Conservation (phyloP, 1,284 basidiomycete genomes). For the Ganoderma resinaceum region DNA sequence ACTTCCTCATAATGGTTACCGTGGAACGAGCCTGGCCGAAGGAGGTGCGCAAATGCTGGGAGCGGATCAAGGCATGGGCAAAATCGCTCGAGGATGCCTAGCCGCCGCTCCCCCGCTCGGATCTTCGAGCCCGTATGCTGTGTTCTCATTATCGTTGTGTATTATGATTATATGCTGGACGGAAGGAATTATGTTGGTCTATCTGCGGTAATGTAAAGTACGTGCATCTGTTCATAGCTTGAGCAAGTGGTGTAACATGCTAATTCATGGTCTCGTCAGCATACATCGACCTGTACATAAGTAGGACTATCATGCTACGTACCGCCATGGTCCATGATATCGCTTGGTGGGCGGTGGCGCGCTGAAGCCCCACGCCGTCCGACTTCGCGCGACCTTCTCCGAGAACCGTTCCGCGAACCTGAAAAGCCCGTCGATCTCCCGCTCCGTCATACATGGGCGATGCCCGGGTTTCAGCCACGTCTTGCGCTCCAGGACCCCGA, state of each 20-base stretch:
- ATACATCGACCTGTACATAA: not conserved
- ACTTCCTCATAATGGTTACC: constrained; percentile 24
- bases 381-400: constrained; percentile 14
- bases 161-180: not conserved
- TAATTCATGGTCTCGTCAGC: not conserved
- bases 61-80: constrained; percentile 21
- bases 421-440: constrained; percentile 18
- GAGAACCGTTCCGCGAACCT: constrained; percentile 18
- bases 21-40: constrained; percentile 24
- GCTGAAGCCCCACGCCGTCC: constrained; percentile 11
- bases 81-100: constrained; percentile 4
- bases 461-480: constrained; percentile 4
- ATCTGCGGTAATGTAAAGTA: not conserved
- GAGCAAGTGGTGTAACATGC: constrained; percentile 3
- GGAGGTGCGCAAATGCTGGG: constrained; percentile 25
- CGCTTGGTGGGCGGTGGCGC: constrained; percentile 21
- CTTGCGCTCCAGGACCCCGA: constrained; percentile 14
- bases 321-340: constrained; percentile 22
- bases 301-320: not conserved
- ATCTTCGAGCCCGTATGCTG: too few species aligned
- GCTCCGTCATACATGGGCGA: not conserved
- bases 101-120: not conserved
- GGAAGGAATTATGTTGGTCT: not conserved
- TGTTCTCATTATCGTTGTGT: not conserved
- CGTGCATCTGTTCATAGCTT: not conserved